Base-by-base conservation (phyloP, 2,329 filamentous ascomycete genomes). In the Neonectria neomacrospora region DNA sequence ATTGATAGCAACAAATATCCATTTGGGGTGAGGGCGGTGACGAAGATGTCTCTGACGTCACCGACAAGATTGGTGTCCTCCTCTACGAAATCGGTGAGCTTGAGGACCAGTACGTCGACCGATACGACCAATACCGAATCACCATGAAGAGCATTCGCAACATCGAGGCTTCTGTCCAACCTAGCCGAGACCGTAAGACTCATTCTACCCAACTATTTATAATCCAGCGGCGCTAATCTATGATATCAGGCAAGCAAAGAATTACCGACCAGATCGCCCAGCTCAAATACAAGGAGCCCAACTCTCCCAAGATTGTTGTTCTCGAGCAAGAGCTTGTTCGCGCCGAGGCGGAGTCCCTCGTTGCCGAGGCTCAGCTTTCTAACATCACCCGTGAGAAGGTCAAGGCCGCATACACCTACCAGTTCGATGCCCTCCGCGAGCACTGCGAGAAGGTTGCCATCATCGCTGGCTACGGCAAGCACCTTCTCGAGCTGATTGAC, bases 381-480 rank as follows among this genome's bases (percentile, higher is more conserved):
- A 99, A 99, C 86, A 99, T 99, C 77, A 99, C 96, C 26, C 95
- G 96, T 74, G 95, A 99, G 83, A 99, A 99, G 87, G 90, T 99
- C 78, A 99, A 99, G 88, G 92, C 95, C 55, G 96, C 96, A 42
- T 99, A 97, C 83, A 92, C 91, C 57, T 99, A 98, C 83, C 96
- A 99, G 78, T 99, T 99, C 74, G 95, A 99, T 77, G 96, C 96
- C 45, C 89, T 99, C 69, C 92, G 93, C 65, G 96, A 99, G 84
- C 96, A 98, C 82, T 96, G 92, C 79, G 96, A 99, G 82, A 99
- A 99, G 85, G 88, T 98, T 23, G 96, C 96, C 76, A 96, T 99
- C 77, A 97, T 99, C 75, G 96, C 96, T 42, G 94, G 95, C 64
- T 99, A 93, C 79, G 96, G 96, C 75, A 99, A 98, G 86, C 96